Evolutionary conservation across 2,329 filamentous ascomycete species (phyloP), one percentile per base, ranked within the genome.

Genomic region (Diaporthe nobilis): DNA sequence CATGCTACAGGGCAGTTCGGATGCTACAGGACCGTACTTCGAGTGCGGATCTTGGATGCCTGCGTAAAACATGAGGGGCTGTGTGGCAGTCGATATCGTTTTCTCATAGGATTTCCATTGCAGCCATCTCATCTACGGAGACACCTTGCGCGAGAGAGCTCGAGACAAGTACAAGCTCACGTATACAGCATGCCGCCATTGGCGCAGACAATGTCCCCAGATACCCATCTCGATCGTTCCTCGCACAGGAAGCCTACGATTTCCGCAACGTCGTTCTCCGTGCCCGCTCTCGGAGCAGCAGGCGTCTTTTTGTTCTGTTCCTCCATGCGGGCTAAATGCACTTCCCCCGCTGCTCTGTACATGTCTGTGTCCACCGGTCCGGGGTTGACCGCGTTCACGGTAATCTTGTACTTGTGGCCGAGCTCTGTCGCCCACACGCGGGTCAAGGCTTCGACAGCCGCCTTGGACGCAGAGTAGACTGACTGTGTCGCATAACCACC

Each of bases 381-480:
- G 0, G 90, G 89, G 78, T 92, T 92, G 80, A 92, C 86, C 3
- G 88, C 87, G 80, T 92, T 92, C 75, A 91, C 90, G 8, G 89
- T 91, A 28, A 85, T 87, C 2, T 34, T 34, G 53, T 57, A 57
- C 34, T 87, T 83, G 77, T 91, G 89, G 22, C 90, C 88, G 7
- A 92, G 83, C 82, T 92, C 90, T 22, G 90, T 85, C 6, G 88
- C 85, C 90, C 90, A 92, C 0, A 88, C 88, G n/a, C 90, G 85
- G 20, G 90, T 92, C 88, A 92, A 90, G 49, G 88, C 87, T 80
- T 92, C 91, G 8, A 92, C 81, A 0, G 90, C 90, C 1, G 88
- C 91, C 80, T 92, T 92, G 65, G 88, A 91, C 15, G 89, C 91
- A 10, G 89, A 89, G 79, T 92, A 92, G 70, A 92, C 86, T 15